phyloP scores from a whole-genome alignment of 768 basidiomycete genomes.

The Mycena belliarum region DNA sequence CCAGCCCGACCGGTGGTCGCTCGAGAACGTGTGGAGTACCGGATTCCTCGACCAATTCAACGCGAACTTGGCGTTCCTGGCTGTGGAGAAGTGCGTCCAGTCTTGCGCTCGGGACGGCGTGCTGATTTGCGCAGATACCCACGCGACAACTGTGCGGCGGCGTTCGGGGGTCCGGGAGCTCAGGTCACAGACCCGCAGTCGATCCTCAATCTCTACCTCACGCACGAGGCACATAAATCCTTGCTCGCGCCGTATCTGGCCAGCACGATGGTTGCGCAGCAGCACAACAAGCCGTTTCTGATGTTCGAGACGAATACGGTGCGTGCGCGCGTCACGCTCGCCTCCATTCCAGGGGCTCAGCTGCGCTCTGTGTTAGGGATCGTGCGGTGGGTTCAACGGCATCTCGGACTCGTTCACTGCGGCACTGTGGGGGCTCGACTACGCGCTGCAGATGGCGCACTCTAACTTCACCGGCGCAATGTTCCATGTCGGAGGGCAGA shows the following conservation, averaged over 20 bases:
- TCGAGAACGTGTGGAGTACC: conserved; percentile 33
- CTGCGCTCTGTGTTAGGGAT: not conserved
- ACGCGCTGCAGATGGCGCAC: conserved; percentile 49
- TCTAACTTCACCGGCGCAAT: conserved; percentile 26
- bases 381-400: conserved; percentile 54
- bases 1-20: too few relatives aligned
- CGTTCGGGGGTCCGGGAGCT: conserved; percentile 18
- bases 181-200: conserved; percentile 33
- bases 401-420: conserved; percentile 51
- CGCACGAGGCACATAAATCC: conserved; percentile 37
- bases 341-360: too few relatives aligned
- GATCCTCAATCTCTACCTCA: conserved; percentile 44
- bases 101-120: not conserved
- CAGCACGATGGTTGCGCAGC: conserved; percentile 34
- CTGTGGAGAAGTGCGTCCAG: conserved; percentile 35
- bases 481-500: conserved; percentile 50
- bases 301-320: conserved; percentile 48
- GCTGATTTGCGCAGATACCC: conserved; percentile 33
- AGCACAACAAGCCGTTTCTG: conserved; percentile 39
- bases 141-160: conserved; percentile 33
- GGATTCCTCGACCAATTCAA: conserved; percentile 34
- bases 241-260: conserved; percentile 40
- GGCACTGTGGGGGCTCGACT: conserved; percentile 53
- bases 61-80: conserved; percentile 37
- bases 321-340: not conserved